A percentile compares a stretch with the other conserved stretches of the same genome.
These are phyloP conservation scores for Hyaloscypha finlandica DNA, from an alignment of 495 filamentous ascomycete genomes.

Conservation along the genomic window DNA sequence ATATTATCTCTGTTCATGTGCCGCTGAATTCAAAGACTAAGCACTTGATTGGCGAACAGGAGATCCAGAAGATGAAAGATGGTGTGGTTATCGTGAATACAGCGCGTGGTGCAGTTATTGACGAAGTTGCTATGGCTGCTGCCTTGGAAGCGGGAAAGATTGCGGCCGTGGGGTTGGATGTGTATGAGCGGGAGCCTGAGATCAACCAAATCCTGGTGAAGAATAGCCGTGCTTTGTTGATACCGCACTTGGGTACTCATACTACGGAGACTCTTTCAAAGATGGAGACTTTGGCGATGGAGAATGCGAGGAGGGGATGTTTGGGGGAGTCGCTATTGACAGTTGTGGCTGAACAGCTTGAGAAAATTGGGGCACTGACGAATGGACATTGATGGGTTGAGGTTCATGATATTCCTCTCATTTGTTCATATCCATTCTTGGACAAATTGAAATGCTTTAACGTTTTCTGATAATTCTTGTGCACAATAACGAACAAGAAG, in stretches of 20 bases:
- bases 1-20: conserved; percentile 68
- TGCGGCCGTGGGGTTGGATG: conserved; percentile 62
- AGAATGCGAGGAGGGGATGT: neutral
- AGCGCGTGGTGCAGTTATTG: conserved; percentile 69
- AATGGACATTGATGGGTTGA: too few relatives aligned
- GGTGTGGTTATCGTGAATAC: conserved; percentile 71
- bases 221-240: conserved; percentile 61
- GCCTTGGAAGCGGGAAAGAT: conserved; percentile 65
- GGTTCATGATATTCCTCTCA: too few relatives aligned
- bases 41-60: conserved; percentile 60
- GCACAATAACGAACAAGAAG: too few relatives aligned
- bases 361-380: too few relatives aligned
- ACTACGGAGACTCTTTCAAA: conserved; percentile 58
- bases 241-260: conserved; percentile 73
- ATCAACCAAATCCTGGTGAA: conserved; percentile 61
- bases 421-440: too few relatives aligned
- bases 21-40: conserved; percentile 66
- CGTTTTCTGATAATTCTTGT: too few relatives aligned
- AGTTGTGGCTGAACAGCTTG: too few relatives aligned
- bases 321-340: too few relatives aligned
- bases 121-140: conserved; percentile 65
- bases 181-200: conserved; percentile 69
- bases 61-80: conserved; percentile 66
- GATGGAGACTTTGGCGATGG: conserved; percentile 68
- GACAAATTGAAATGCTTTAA: too few relatives aligned